Conservation (phyloP, 1,284 basidiomycete species). For the Hypsizygus ulmarius region DNA sequence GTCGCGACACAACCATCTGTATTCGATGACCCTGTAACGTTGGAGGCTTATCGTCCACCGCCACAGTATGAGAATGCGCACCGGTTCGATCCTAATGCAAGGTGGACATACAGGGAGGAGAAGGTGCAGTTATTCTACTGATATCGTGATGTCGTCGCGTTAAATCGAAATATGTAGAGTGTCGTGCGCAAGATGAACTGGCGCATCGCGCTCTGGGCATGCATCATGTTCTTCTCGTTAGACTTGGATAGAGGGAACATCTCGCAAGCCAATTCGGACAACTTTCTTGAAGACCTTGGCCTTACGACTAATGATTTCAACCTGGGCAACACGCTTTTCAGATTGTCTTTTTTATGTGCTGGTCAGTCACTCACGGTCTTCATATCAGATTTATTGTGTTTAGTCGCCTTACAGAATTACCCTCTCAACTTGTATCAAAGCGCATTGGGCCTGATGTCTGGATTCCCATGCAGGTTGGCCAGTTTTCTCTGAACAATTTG, state of each 20-base stretch:
- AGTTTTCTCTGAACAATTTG: background rate
- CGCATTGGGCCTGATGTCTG: slow-evolving; percentile 70
- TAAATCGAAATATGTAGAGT: slow-evolving; percentile 28
- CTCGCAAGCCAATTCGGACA: slow-evolving; percentile 57
- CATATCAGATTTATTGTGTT: background rate
- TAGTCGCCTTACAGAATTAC: slow-evolving; percentile 41
- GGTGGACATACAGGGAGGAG: slow-evolving; percentile 75
- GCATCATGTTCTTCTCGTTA: slow-evolving; percentile 61
- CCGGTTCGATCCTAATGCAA: slow-evolving; percentile 62
- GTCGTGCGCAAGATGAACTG: slow-evolving; percentile 61
- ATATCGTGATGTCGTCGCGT: background rate
- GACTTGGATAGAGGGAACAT: slow-evolving; percentile 60
- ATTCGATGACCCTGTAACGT: slow-evolving; percentile 53
- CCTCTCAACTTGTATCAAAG: slow-evolving; percentile 73
- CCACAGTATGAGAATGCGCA: slow-evolving; percentile 59
- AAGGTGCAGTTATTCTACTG: slow-evolving; percentile 32
- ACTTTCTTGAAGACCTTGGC: slow-evolving; percentile 50
- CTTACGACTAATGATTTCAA: slow-evolving; percentile 61
- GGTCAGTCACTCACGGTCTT: slow-evolving; percentile 28
- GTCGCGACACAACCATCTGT: slow-evolving; percentile 60
- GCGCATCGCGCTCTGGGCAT: slow-evolving; percentile 64
- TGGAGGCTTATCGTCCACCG: slow-evolving; percentile 55
- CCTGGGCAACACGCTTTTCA: slow-evolving; percentile 58
- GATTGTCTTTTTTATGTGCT: slow-evolving; percentile 56
- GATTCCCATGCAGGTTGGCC: slow-evolving; percentile 60